phyloP scores from a whole-genome alignment of 331 rosid genomes.

The Arachis monticola region DNA sequence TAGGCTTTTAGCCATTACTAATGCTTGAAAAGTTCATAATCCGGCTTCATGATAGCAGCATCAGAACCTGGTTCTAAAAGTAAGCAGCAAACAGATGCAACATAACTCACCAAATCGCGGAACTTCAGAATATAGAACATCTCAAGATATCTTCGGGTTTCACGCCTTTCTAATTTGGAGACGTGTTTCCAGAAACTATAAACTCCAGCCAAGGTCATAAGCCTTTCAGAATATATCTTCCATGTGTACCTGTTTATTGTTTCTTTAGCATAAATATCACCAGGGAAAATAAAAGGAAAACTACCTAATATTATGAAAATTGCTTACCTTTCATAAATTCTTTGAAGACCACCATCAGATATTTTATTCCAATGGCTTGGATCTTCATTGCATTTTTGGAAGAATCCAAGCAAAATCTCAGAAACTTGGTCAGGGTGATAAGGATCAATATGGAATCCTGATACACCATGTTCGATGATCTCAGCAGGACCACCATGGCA shows the following conservation, averaged over 20 bases:
- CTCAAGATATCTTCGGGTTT: conserved; percentile 81
- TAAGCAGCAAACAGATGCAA: not conserved
- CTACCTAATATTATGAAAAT: not conserved
- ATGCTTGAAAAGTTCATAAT: conserved; percentile 13
- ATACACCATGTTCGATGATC: conserved; percentile 78
- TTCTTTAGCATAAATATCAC: conserved; percentile 26
- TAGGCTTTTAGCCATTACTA: not conserved
- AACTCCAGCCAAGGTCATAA: conserved; percentile 88
- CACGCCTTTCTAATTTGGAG: conserved; percentile 82
- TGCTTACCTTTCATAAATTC: conserved; percentile 73
- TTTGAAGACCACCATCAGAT: conserved; percentile 72
- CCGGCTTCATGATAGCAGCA: not conserved
- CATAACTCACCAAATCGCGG: conserved; percentile 75
- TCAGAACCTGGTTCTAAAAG: not conserved
- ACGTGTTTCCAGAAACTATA: conserved; percentile 88
- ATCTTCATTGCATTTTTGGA: conserved; percentile 60
- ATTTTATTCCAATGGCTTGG: conserved; percentile 68
- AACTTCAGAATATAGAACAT: conserved; percentile 91
- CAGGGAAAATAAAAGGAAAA: not conserved
- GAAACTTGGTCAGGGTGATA: conserved; percentile 79
- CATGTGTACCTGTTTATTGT: conserved; percentile 70
- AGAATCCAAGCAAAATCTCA: conserved; percentile 61
- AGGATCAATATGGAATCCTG: conserved; percentile 90
- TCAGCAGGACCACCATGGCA: conserved; percentile 90
- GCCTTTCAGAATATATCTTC: conserved; percentile 87